Percentiles rank a stretch among this genome's conserved stretches.
Evolutionary conservation across 2,329 filamentous ascomycete genomes (phyloP).

Genomic region (Truncatella angustata): DNA sequence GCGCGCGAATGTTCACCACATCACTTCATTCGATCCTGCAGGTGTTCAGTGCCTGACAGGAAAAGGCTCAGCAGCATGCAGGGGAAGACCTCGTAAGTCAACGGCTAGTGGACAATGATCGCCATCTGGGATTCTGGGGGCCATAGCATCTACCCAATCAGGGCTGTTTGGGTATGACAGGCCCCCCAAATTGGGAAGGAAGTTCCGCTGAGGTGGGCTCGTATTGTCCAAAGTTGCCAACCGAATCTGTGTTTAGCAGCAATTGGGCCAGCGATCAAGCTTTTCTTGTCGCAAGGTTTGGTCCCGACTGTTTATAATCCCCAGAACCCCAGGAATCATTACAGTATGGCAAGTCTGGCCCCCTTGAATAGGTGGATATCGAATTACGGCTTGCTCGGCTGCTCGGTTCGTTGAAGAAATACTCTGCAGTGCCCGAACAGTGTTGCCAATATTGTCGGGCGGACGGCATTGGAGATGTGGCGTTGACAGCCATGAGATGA

Average conservation of each 20-base stretch:
- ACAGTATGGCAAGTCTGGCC: too few relatives aligned
- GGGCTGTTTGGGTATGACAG: neutral
- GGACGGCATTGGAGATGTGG: too few relatives aligned
- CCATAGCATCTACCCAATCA: neutral
- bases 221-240: neutral
- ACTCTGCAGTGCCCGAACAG: too few relatives aligned
- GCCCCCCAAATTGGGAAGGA: neutral
- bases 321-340: too few relatives aligned
- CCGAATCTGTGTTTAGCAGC: neutral
- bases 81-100: neutral
- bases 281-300: too few relatives aligned
- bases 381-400: too few relatives aligned
- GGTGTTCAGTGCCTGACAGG: neutral
- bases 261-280: neutral
- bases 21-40: neutral
- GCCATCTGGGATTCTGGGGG: neutral
- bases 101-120: neutral
- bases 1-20: too few relatives aligned
- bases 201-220: neutral
- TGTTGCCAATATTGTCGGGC: too few relatives aligned
- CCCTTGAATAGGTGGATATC: too few relatives aligned
- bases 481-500: too few relatives aligned
- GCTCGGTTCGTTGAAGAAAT: too few relatives aligned
- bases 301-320: too few relatives aligned
- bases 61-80: neutral